These are phyloP conservation scores for Sphaerulina vaccinii DNA, from an alignment of 2,329 filamentous ascomycete species.

Conservation along the genomic window DNA sequence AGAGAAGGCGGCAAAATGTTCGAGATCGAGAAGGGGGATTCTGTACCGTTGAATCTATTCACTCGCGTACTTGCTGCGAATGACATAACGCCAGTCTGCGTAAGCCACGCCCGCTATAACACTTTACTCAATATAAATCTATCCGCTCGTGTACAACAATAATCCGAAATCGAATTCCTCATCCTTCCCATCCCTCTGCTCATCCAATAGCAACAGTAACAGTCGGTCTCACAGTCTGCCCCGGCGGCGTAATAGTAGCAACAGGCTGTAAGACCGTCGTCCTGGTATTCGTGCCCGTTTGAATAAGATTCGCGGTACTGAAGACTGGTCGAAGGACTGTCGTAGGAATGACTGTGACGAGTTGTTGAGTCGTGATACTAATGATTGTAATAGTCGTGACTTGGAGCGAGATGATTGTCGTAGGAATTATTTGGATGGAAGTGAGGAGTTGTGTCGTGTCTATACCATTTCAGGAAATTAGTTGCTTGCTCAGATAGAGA, in stretches of 20 bases:
- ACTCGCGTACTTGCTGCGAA: no score
- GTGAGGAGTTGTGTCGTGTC: background rate
- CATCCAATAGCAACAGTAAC: background rate
- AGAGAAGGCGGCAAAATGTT: no score
- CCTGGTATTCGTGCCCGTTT: slow-evolving; percentile 2
- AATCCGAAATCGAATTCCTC: no score
- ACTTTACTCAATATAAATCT: no score
- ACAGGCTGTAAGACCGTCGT: background rate
- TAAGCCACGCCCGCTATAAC: no score
- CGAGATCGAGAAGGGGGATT: no score
- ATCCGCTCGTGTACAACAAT: no score
- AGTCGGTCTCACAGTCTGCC: background rate
- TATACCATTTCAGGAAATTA: background rate
- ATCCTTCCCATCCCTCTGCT: no score
- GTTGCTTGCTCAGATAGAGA: no score
- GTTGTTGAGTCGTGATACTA: background rate
- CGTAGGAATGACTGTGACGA: slow-evolving; percentile 3
- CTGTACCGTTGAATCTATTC: no score
- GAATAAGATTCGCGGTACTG: background rate
- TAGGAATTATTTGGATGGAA: slow-evolving; percentile 1
- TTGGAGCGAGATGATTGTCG: background rate
- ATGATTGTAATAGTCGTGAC: slow-evolving; percentile 1
- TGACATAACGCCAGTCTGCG: no score
- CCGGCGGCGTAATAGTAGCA: background rate
- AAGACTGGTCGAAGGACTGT: background rate